Percentiles rank a stretch among this genome's conserved stretches.
phyloP scores from a whole-genome alignment of 2,329 filamentous ascomycete genomes.

The Paradendryphiella salina region DNA sequence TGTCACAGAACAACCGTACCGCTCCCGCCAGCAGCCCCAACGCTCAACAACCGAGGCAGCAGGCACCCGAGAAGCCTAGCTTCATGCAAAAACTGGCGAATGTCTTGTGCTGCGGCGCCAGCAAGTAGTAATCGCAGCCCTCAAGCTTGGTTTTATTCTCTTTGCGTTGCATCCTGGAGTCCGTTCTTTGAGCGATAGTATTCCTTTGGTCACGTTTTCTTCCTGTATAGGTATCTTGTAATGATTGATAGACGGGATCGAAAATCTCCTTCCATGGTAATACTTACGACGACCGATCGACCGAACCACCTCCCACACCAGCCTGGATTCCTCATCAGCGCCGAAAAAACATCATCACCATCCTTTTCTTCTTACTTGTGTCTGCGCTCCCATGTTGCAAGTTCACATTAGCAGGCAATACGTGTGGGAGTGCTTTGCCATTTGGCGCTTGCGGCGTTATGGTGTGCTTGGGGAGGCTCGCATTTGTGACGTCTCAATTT shows the following conservation, averaged over 20 bases:
- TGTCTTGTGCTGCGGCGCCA: slow-evolving; percentile 75
- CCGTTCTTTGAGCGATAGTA: slow-evolving; percentile 39
- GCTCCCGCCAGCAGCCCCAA: slow-evolving; percentile 48
- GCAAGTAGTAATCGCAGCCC: slow-evolving; percentile 32
- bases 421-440: slow-evolving; percentile 28
- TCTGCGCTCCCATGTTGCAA: slow-evolving; percentile 26
- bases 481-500: slow-evolving; percentile 33
- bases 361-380: slow-evolving; percentile 26
- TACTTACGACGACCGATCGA: slow-evolving; percentile 38
- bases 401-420: slow-evolving; percentile 25
- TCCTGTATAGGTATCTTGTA: slow-evolving; percentile 49
- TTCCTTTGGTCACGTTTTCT: slow-evolving; percentile 37
- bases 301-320: slow-evolving; percentile 27
- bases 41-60: slow-evolving; percentile 59
- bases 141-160: slow-evolving; percentile 22
- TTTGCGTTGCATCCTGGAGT: slow-evolving; percentile 44
- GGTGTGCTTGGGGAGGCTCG: slow-evolving; percentile 22
- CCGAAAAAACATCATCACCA: slow-evolving; percentile 19
- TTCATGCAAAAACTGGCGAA: slow-evolving; percentile 93
- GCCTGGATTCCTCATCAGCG: slow-evolving; percentile 33
- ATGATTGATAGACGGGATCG: slow-evolving; percentile 48
- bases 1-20: slow-evolving; percentile 66
- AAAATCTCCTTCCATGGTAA: slow-evolving; percentile 44
- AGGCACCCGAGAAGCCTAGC: slow-evolving; percentile 68
- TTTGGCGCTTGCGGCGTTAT: slow-evolving; percentile 36